A percentile compares a stretch with the other conserved stretches of the same genome.
Evolutionary conservation across 2,329 filamentous ascomycete species (phyloP).

Genomic region (Exophiala sp.): DNA sequence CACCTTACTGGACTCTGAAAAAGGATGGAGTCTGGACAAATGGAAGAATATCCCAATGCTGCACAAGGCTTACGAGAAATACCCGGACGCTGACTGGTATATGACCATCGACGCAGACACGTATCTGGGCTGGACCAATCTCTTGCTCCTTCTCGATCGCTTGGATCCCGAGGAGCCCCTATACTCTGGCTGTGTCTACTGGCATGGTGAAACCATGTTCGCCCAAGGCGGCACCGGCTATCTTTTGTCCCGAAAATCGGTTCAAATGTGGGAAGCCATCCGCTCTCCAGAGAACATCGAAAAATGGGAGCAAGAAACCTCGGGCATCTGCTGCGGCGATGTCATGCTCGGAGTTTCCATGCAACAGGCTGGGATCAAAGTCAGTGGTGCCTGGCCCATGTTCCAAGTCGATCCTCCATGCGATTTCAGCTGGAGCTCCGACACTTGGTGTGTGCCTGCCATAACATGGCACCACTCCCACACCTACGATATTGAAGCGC

Average conservation of each 20-base stretch:
- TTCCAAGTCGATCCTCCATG: slow-evolving; percentile 24
- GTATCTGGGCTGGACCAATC: slow-evolving; percentile 22
- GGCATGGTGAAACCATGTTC: slow-evolving; percentile 17
- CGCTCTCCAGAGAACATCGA: slow-evolving; percentile 14
- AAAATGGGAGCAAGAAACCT: slow-evolving; percentile 24
- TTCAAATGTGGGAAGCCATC: slow-evolving; percentile 19
- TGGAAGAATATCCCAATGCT: slow-evolving; percentile 62
- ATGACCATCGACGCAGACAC: slow-evolving; percentile 41
- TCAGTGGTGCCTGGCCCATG: slow-evolving; percentile 24
- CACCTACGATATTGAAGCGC: slow-evolving; percentile 20
- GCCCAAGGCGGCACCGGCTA: slow-evolving; percentile 24
- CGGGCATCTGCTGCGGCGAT: slow-evolving; percentile 24
- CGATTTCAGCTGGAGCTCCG: slow-evolving; percentile 9
- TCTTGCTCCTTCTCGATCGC: slow-evolving; percentile 17
- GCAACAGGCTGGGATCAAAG: slow-evolving; percentile 16
- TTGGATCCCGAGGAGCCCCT: slow-evolving; percentile 20
- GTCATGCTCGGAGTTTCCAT: slow-evolving; percentile 24
- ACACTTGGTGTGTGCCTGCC: slow-evolving; percentile 18
- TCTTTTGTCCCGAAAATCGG: slow-evolving; percentile 17
- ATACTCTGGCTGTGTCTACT: slow-evolving; percentile 22
- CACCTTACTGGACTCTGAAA: slow-evolving; percentile 18
- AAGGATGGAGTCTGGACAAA: slow-evolving; percentile 56
- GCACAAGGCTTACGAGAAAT: slow-evolving; percentile 51
- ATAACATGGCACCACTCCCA: slow-evolving; percentile 24
- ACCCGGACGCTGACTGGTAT: slow-evolving; percentile 57